Base-by-base conservation (phyloP, 306 rosid genomes). In the Astragalus glycyphyllos region DNA sequence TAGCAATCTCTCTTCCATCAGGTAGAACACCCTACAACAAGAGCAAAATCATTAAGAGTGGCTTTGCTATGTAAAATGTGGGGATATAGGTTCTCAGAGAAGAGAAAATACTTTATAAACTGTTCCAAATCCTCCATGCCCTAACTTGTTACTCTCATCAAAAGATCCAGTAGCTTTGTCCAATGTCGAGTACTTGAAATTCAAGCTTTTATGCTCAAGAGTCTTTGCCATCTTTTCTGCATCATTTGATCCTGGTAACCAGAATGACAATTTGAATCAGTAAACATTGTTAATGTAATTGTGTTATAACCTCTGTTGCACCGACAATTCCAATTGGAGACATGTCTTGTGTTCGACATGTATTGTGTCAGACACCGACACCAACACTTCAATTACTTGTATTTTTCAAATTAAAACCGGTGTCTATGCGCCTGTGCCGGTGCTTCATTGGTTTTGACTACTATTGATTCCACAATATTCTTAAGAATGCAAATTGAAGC, bases 121-220 rank as follows among this genome's bases (percentile, higher is more conserved):
- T 47, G 97, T 78, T 77, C 97, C 97, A 54, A 91, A 94, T 37
- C 99, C 99, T 77, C 97, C 99, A 69, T 91, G 99, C 26, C 99
- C 97, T 44, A 94, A 87, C 84, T 89, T 94, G 87, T 91, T 89
- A 10, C 63, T 72, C 1, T 69, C 71, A 58, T 74, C 69, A 58
- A 94, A 94, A 34, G 89, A 84, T 47, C 60, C 85, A 1, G 99
- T 94, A 12, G 99, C 99, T 82, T 79, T 91, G 55, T 94, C 99
- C 69, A 94, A 77, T 48, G 88, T 82, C 4, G 97, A 84, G 82
- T 89, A 94, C 84, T 94, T 94, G 87, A 94, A 91, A 75, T 91
- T 82, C 85, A 91, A 82, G 86, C 87, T 87, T 35, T 86, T 91
- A 68, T 84, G 84, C 41, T 88, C 72, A 31, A 94, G 91, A 50